Base-by-base conservation (phyloP, 2,329 filamentous ascomycete species). In the Microascus cirrosus region DNA sequence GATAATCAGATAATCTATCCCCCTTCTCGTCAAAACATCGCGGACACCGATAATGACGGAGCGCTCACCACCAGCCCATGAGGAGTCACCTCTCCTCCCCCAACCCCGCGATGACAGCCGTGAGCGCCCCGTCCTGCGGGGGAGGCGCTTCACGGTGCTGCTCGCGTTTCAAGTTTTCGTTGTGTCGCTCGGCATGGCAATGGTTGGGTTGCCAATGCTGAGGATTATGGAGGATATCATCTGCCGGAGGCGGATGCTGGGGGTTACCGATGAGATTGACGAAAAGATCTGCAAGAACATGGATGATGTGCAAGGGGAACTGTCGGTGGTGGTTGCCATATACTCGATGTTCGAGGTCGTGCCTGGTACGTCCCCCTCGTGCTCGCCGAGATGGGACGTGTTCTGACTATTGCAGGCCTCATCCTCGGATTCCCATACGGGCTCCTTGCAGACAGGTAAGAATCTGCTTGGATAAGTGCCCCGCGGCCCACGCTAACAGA, bases 181-280 rank as follows among this genome's bases (percentile, higher is more conserved):
- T 35, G 24, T 54, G 10, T 24, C 50, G 18, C 18, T 51, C 3
- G 56, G 56, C 35, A n/a, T 54, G 22, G 50, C 28, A 3, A 48
- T 58, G 18, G 15, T 34, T 6, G 50, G 13, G 22, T 51, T 58
- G 22, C 56, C 56, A 15, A 54, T 28, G 3, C 51, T 58, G 12
- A 34, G 50, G 11, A 54, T 58, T 35, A 7, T 54, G 50, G 50
- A 58, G 51, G 51, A 58, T 25, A 25, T 39, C 20, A 58, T 58
- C 25, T 58, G 56, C 25, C 58, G 83, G 75, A 1, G 90, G 75
- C 2, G 81, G 72, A 61, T 83, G 79, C 0, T 85, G 79, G 0
- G 85, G 84, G 64, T 90, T 86, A 13, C 77, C 76, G 2, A 90
- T 80, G 0, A 80, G 87, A 36, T 58, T 11, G 51, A 58, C 22